A percentile compares a stretch with the other conserved stretches of the same genome.
Conservation (phyloP, 441 rosid species). For the Aquilaria agallochum region DNA sequence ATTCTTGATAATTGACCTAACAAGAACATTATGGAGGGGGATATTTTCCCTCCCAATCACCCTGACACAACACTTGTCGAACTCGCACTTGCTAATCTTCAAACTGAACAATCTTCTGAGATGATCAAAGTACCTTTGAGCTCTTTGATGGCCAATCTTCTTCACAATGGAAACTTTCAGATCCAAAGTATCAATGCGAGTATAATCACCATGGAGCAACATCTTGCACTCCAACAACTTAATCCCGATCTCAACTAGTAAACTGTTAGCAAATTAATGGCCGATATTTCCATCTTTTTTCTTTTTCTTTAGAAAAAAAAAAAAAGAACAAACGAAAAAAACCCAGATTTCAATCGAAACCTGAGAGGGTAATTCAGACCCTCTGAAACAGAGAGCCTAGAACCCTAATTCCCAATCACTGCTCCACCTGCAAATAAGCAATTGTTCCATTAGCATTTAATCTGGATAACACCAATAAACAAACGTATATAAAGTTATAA, state of each 20-base stretch:
- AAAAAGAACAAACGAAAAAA: conserved; percentile 1
- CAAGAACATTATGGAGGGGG: conserved; percentile 63
- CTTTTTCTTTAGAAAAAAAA: too few species aligned
- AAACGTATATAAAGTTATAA: conserved; percentile 16
- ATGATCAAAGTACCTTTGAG: conserved; percentile 64
- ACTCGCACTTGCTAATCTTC: conserved; percentile 56
- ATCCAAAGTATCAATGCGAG: conserved; percentile 51
- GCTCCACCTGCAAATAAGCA: conserved; percentile 26
- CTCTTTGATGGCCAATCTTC: conserved; percentile 70
- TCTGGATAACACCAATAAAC: neutral
- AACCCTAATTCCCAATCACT: conserved; percentile 32
- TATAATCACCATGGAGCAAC: conserved; percentile 28
- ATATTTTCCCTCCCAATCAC: conserved; percentile 65
- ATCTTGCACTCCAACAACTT: conserved; percentile 27
- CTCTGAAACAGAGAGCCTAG: conserved; percentile 20
- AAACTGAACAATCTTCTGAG: conserved; percentile 56
- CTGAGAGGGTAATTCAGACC: conserved; percentile 12
- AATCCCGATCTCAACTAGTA: neutral
- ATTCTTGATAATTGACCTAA: conserved; percentile 66
- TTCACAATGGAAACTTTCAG: conserved; percentile 44
- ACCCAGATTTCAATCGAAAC: conserved; percentile 16
- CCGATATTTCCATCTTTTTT: too few species aligned
- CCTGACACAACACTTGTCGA: conserved; percentile 55
- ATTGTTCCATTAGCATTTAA: conserved; percentile 20
- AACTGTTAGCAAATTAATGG: too few species aligned